Conservation (phyloP, 2,329 filamentous ascomycete genomes). For the Diaporthe citriasiana region DNA sequence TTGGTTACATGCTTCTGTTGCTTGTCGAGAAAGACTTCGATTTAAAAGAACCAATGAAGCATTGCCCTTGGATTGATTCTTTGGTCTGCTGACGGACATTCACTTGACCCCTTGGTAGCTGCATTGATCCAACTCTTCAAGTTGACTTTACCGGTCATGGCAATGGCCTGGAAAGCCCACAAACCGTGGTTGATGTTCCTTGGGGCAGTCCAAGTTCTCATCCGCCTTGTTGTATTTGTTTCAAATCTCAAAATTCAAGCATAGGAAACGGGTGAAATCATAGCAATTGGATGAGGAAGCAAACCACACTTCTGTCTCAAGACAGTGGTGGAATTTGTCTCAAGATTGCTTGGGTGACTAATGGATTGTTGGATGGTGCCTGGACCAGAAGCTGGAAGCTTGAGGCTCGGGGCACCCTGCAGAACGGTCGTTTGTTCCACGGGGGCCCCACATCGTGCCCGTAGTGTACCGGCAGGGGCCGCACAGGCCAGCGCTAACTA, state of each 20-base stretch:
- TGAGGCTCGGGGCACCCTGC: conserved; percentile 7
- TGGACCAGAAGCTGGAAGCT: not conserved
- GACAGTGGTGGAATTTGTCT: not conserved
- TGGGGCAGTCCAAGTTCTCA: not conserved
- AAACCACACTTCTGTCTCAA: not conserved
- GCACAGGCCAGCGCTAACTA: conserved; percentile 36
- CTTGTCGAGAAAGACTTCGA: not conserved
- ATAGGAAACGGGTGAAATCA: no score
- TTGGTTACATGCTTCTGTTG: not conserved
- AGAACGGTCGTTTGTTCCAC: not conserved
- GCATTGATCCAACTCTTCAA: not conserved
- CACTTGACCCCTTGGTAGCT: not conserved
- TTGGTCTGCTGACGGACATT: not conserved
- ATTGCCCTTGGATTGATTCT: not conserved
- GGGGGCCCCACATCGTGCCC: conserved; percentile 32
- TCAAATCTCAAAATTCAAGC: not conserved
- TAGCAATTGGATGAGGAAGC: no score
- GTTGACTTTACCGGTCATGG: not conserved
- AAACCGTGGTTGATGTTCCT: not conserved
- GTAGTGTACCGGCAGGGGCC: conserved; percentile 24
- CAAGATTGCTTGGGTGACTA: no score
- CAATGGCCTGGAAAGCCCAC: not conserved
- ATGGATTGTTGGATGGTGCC: not conserved
- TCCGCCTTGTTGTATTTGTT: not conserved
- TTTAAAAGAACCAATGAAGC: not conserved